These are phyloP conservation scores for Onygenales sp. DNA, from an alignment of 2,329 filamentous ascomycete species.

Conservation along the genomic window DNA sequence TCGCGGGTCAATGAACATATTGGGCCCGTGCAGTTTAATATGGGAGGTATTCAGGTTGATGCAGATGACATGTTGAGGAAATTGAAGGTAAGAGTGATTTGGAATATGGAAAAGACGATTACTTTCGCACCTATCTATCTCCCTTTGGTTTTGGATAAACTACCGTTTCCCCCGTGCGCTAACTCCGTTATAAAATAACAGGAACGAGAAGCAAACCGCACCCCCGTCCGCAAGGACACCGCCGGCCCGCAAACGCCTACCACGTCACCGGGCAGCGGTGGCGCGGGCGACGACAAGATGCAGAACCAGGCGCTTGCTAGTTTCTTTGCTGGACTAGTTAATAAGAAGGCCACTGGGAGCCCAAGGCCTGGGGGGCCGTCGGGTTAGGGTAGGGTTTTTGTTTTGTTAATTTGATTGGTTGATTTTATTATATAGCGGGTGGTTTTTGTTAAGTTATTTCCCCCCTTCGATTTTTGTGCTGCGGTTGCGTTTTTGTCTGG, in stretches of 20 bases:
- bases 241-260: constrained; percentile 15
- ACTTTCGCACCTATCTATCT: constrained; percentile 1
- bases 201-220: constrained; percentile 36
- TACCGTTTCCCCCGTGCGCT: background rate
- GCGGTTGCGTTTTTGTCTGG: no score
- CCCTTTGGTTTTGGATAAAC: background rate
- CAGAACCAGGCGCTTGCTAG: constrained; percentile 51
- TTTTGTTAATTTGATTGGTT: background rate
- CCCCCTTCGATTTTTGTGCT: no score
- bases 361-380: constrained; percentile 29
- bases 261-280: constrained; percentile 15
- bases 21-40: constrained; percentile 92
- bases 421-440: background rate
- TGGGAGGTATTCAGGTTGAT: constrained; percentile 94
- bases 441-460: no score
- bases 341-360: constrained; percentile 33
- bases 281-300: constrained; percentile 36
- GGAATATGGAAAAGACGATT: no score
- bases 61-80: constrained; percentile 86
- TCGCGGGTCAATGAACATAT: constrained; percentile 64
- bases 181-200: constrained; percentile 12
- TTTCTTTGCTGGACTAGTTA: constrained; percentile 52
- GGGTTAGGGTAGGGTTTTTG: constrained; percentile 10
- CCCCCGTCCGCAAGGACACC: constrained; percentile 24
- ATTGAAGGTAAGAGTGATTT: constrained; percentile 54